Conservation (phyloP, 2,329 filamentous ascomycete genomes). For the Pseudogymnoascus sp. region DNA sequence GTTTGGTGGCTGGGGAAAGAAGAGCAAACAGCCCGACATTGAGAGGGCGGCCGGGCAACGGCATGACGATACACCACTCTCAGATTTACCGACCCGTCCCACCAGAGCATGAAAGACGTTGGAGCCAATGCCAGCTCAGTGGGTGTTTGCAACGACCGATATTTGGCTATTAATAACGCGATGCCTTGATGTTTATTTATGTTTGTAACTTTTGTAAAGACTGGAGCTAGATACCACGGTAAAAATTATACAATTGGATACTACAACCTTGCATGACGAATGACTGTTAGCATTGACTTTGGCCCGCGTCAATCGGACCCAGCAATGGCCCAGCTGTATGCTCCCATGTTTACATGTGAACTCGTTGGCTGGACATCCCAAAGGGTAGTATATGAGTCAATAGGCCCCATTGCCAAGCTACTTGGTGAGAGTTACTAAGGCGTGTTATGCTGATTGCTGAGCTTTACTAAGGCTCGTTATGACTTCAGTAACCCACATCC, state of each 20-base stretch:
- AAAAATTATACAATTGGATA: constrained; percentile 4
- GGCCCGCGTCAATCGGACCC: background rate
- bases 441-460: background rate
- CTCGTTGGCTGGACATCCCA: background rate
- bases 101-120: background rate
- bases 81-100: background rate
- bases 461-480: background rate
- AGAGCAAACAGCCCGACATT: constrained; percentile 25
- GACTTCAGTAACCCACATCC: background rate
- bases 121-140: background rate
- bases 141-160: background rate
- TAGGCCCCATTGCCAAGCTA: background rate
- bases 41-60: constrained; percentile 15
- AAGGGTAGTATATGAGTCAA: background rate
- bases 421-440: background rate
- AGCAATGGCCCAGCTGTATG: background rate
- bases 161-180: background rate
- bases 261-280: background rate
- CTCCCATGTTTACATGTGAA: background rate
- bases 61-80: constrained; percentile 1
- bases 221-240: background rate
- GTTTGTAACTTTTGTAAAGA: constrained; percentile 1
- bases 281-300: background rate
- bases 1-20: constrained; percentile 29
- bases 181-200: background rate